phyloP scores from a whole-genome alignment of 2,329 filamentous ascomycete species.

The Botrytis deweyae region DNA sequence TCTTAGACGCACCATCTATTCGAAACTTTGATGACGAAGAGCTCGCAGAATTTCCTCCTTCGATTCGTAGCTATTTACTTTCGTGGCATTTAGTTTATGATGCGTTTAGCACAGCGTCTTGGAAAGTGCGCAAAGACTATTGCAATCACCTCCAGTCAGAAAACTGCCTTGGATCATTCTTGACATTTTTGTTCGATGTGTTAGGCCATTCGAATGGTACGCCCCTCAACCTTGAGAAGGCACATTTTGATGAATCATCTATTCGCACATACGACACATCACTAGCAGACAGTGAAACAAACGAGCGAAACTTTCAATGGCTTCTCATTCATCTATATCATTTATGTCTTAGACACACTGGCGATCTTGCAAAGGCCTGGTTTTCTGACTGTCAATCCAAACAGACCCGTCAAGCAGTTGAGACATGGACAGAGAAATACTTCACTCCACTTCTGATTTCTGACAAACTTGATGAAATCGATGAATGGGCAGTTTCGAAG shows the following conservation, averaged over 20 bases:
- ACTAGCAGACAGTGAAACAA: conserved; percentile 55
- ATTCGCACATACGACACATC: conserved; percentile 56
- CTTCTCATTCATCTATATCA: conserved; percentile 86
- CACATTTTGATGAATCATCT: conserved; percentile 57
- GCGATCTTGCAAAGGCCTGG: conserved; percentile 79
- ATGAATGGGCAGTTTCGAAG: conserved; percentile 61
- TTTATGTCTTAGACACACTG: conserved; percentile 71
- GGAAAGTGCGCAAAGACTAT: conserved; percentile 81
- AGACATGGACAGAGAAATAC: conserved; percentile 81
- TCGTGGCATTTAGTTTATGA: conserved; percentile 91
- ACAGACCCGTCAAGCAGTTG: conserved; percentile 76
- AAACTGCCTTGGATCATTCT: conserved; percentile 64
- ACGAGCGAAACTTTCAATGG: conserved; percentile 77
- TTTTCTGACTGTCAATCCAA: conserved; percentile 78
- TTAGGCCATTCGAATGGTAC: conserved; percentile 75
- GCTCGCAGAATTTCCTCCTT: conserved; percentile 66
- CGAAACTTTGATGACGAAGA: conserved; percentile 64
- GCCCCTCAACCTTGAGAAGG: conserved; percentile 71
- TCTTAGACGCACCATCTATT: conserved; percentile 74
- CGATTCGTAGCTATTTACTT: conserved; percentile 76
- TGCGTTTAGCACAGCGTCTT: conserved; percentile 73
- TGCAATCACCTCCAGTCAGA: conserved; percentile 74
- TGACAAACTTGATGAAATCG: conserved; percentile 65
- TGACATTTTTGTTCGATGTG: conserved; percentile 81
- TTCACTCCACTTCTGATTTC: conserved; percentile 71